Conservation (phyloP, 139 green algal species). For the Closterium sp. region DNA sequence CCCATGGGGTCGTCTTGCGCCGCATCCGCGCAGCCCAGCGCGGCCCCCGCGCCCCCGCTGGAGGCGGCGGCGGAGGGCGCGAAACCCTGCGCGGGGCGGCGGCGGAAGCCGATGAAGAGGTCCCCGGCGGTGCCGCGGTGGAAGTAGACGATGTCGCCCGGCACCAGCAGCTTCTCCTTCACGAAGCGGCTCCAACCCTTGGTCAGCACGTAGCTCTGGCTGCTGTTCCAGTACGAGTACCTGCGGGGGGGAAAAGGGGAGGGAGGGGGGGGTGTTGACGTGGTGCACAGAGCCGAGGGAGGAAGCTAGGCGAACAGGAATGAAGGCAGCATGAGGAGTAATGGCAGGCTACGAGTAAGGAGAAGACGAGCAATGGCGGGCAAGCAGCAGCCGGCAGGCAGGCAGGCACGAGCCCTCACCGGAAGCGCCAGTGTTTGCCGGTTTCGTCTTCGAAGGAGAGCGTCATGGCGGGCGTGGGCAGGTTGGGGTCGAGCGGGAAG, state of each 20-base stretch:
- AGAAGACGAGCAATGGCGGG: too few species aligned
- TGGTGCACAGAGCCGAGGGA: too few species aligned
- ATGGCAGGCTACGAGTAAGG: too few species aligned
- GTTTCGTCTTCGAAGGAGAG: conserved; percentile 47
- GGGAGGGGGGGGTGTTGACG: background rate
- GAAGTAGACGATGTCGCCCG: conserved; percentile 52
- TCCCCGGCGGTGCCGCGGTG: background rate
- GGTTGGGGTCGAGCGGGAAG: conserved; percentile 47
- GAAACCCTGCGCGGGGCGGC: conserved; percentile 34
- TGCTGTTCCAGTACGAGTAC: conserved; percentile 55
- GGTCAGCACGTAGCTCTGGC: conserved; percentile 54
- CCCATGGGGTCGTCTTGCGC: background rate
- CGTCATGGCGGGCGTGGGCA: conserved; percentile 29
- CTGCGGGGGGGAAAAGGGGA: background rate
- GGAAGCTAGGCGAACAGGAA: too few species aligned
- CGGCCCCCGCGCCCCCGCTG: background rate
- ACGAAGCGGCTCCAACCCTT: conserved; percentile 54
- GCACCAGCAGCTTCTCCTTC: conserved; percentile 50
- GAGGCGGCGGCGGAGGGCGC: conserved; percentile 9
- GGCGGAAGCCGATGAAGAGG: conserved; percentile 43
- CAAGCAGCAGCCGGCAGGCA: too few species aligned
- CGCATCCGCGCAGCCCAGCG: background rate
- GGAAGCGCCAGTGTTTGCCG: conserved; percentile 50
- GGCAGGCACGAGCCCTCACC: too few species aligned
- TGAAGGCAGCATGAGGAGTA: too few species aligned